These are phyloP conservation scores for Coemansia brasiliensis DNA, from an alignment of 192 early-diverging fungal species.

Conservation along the genomic window DNA sequence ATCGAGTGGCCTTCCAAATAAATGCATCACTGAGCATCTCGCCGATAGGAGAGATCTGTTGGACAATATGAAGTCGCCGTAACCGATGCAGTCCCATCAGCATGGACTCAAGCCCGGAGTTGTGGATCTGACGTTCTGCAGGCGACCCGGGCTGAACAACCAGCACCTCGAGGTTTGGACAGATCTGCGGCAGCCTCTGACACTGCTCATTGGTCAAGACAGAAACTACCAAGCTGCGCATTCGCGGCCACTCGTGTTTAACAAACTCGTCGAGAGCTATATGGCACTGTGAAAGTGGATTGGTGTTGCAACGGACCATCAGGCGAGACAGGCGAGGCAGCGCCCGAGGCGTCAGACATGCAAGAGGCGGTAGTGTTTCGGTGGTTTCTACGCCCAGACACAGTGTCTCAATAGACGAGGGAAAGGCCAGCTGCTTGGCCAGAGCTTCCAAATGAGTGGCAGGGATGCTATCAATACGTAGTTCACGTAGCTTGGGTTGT, in stretches of 20 bases:
- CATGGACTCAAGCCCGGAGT: slow-evolving; percentile 45
- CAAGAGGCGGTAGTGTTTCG: slow-evolving; percentile 43
- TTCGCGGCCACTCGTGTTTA: slow-evolving; percentile 42
- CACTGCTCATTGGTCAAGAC: slow-evolving; percentile 54
- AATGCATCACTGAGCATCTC: slow-evolving; percentile 55
- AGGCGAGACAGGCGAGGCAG: slow-evolving; percentile 45
- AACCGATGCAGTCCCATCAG: slow-evolving; percentile 36
- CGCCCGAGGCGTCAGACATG: slow-evolving; percentile 45
- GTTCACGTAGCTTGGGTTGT: slow-evolving; percentile 44
- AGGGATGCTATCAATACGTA: slow-evolving; percentile 52
- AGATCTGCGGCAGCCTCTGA: slow-evolving; percentile 23
- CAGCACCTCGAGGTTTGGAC: slow-evolving; percentile 48
- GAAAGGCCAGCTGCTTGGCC: slow-evolving; percentile 48
- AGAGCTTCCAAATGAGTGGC: slow-evolving; percentile 38
- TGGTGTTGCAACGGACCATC: slow-evolving; percentile 53
- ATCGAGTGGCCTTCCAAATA: slow-evolving; percentile 50
- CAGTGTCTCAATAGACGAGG: slow-evolving; percentile 51
- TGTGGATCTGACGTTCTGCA: slow-evolving; percentile 54
- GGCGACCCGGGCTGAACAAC: slow-evolving; percentile 55
- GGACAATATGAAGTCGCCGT: slow-evolving; percentile 45
- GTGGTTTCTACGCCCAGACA: slow-evolving; percentile 50
- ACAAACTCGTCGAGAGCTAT: slow-evolving; percentile 45
- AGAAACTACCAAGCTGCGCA: slow-evolving; percentile 49
- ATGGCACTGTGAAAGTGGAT: slow-evolving; percentile 45
- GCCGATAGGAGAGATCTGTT: slow-evolving; percentile 55